Conservation (phyloP, 345 rosid genomes). For the Iberis pinnata region DNA sequence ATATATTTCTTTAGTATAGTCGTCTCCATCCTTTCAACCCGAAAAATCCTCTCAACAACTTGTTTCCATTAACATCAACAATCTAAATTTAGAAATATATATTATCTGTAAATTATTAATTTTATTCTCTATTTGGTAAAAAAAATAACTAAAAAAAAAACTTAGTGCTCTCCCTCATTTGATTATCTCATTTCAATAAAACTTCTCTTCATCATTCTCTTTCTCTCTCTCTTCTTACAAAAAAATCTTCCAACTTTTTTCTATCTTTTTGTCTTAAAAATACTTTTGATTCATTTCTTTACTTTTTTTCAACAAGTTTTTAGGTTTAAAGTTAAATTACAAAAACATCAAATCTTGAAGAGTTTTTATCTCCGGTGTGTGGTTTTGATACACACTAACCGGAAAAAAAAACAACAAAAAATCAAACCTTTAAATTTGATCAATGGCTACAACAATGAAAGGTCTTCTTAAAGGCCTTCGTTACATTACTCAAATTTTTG, state of each 20-base stretch:
- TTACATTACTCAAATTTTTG: slow-evolving; percentile 77
- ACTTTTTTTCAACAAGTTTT: slow-evolving; percentile 15
- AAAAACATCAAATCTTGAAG: slow-evolving; percentile 10
- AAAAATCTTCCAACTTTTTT: slow-evolving; percentile 14
- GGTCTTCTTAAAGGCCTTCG: slow-evolving; percentile 71
- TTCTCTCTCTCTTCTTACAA: slow-evolving; percentile 1
- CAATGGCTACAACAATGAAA: slow-evolving; percentile 49
- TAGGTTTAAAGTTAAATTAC: slow-evolving; percentile 19
- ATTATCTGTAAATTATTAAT: slow-evolving; percentile 21
- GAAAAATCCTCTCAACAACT: slow-evolving; percentile 23
- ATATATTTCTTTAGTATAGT: background rate
- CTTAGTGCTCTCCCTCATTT: slow-evolving; percentile 37
- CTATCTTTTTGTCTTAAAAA: slow-evolving; percentile 23
- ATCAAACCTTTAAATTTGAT: background rate
- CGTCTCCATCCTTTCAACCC: slow-evolving; percentile 26
- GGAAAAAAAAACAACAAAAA: slow-evolving; percentile 20
- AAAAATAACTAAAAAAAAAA: slow-evolving; percentile 14
- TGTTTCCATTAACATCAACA: slow-evolving; percentile 31
- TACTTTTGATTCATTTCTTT: slow-evolving; percentile 17
- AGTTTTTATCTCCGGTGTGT: slow-evolving; percentile 31
- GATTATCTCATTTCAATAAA: slow-evolving; percentile 15
- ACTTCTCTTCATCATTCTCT: slow-evolving; percentile 11
- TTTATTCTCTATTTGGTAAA: slow-evolving; percentile 1
- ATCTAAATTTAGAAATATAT: slow-evolving; percentile 14
- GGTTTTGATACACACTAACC: slow-evolving; percentile 15